Percentiles rank a stretch among this genome's conserved stretches.
Evolutionary conservation across 176 grass and related monocot genomes (phyloP).

Genomic region (Alloteropsis semialata): DNA sequence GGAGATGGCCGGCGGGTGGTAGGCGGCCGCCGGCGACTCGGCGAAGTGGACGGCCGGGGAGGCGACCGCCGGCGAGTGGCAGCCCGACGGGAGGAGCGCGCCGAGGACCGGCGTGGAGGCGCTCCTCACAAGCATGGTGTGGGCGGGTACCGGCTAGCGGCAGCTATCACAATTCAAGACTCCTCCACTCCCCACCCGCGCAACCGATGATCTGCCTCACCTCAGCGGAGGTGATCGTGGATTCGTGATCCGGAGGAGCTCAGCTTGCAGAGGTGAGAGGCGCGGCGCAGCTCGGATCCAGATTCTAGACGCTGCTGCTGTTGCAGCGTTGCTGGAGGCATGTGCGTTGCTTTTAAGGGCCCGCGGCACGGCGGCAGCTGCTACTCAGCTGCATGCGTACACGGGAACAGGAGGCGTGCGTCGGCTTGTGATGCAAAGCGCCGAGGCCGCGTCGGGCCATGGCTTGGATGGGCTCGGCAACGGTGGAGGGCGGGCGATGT

Average conservation of each 20-base stretch:
- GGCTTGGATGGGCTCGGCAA: background rate
- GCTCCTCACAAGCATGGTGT: conserved; percentile 57
- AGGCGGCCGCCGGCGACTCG: conserved; percentile 31
- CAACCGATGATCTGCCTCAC: too few species aligned
- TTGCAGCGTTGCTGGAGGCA: background rate
- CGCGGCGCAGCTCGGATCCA: background rate
- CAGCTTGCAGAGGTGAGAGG: background rate
- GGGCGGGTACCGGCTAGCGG: too few species aligned
- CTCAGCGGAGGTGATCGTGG: too few species aligned
- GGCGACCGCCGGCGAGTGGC: conserved; percentile 43
- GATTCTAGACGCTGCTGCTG: background rate
- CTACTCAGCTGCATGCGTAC: background rate
- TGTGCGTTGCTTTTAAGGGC: background rate
- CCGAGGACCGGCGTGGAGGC: conserved; percentile 67
- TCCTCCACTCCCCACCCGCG: too few species aligned
- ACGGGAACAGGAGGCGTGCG: background rate
- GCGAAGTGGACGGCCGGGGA: conserved; percentile 39
- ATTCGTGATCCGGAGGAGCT: conserved; percentile 2
- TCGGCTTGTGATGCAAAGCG: background rate
- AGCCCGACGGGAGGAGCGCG: conserved; percentile 40
- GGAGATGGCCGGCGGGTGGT: conserved; percentile 39
- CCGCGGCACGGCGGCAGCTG: background rate
- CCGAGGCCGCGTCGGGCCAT: background rate
- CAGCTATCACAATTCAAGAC: too few species aligned
- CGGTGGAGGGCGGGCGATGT: background rate